A percentile compares a stretch with the other conserved stretches of the same genome.
Evolutionary conservation across 495 filamentous ascomycete genomes (phyloP).

Genomic region (Sporormia fimetaria): DNA sequence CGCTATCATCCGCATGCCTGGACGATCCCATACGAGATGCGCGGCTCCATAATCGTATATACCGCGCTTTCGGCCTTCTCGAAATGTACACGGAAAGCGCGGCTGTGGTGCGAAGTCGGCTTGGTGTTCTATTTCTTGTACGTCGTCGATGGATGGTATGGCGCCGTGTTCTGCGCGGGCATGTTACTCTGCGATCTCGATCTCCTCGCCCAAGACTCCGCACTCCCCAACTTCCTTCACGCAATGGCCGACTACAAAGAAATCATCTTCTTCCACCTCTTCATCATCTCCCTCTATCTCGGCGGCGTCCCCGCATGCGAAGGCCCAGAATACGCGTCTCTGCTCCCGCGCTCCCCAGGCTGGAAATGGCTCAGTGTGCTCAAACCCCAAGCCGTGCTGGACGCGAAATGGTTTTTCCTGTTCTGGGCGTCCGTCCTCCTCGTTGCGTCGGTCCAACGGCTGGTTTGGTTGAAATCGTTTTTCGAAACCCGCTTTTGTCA

Average conservation of each 20-base stretch:
- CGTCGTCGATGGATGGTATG: slow-evolving; percentile 37
- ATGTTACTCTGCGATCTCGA: slow-evolving; percentile 35
- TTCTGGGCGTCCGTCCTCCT: slow-evolving; percentile 30
- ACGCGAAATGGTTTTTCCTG: slow-evolving; percentile 28
- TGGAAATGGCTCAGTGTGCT: slow-evolving; percentile 17
- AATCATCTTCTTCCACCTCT: slow-evolving; percentile 22
- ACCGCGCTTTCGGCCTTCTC: slow-evolving; percentile 28
- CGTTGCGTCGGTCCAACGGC: slow-evolving; percentile 24
- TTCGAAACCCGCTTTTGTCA: slow-evolving; percentile 28
- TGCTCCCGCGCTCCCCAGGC: slow-evolving; percentile 34
- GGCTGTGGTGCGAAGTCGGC: slow-evolving; percentile 21
- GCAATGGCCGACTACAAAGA: slow-evolving; percentile 15
- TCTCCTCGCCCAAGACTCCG: slow-evolving; percentile 5
- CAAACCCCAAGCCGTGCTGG: slow-evolving; percentile 37
- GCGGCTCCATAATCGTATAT: slow-evolving; percentile 40
- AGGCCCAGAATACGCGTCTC: slow-evolving; percentile 26
- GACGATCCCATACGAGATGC: slow-evolving; percentile 43
- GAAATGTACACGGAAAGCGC: slow-evolving; percentile 26
- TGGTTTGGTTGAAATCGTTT: slow-evolving; percentile 19
- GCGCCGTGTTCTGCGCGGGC: slow-evolving; percentile 38
- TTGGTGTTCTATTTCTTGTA: slow-evolving; percentile 27
- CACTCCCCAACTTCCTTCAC: slow-evolving; percentile 9
- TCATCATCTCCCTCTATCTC: slow-evolving; percentile 23
- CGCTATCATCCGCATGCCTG: slow-evolving; percentile 38
- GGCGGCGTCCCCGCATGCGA: slow-evolving; percentile 38